These are phyloP conservation scores for Sungouiozyma intestinalis DNA, from an alignment of 805 yeast genomes.

Conservation along the genomic window DNA sequence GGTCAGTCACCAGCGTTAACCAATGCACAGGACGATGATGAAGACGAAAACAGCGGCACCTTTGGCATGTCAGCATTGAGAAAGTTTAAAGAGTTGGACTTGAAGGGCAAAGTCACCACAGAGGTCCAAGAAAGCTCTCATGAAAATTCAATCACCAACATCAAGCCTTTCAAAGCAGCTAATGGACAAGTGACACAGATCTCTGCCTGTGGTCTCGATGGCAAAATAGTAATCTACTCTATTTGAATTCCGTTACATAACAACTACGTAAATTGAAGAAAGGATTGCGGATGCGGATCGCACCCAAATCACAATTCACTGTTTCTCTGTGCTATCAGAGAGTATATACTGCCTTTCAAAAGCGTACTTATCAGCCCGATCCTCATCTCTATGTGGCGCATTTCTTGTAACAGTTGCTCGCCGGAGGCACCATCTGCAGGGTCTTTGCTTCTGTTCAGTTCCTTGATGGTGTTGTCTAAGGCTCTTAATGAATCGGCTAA, in stretches of 20 bases:
- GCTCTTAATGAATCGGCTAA: slow-evolving; percentile 21
- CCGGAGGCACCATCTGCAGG: slow-evolving; percentile 10
- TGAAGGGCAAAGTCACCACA: slow-evolving; percentile 67
- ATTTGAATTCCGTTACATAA: slow-evolving; percentile 30
- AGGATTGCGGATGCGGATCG: neutral
- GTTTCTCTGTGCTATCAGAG: slow-evolving; percentile 31
- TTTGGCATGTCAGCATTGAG: slow-evolving; percentile 69
- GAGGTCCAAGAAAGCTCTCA: slow-evolving; percentile 59
- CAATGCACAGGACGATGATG: slow-evolving; percentile 36
- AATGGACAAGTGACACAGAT: slow-evolving; percentile 47
- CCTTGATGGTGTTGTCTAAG: slow-evolving; percentile 21
- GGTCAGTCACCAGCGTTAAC: slow-evolving; percentile 5
- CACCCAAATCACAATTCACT: neutral
- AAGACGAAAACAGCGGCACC: slow-evolving; percentile 39
- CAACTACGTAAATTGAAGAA: too few species aligned
- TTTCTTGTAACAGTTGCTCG: slow-evolving; percentile 36
- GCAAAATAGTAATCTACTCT: slow-evolving; percentile 73
- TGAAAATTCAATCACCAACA: slow-evolving; percentile 75
- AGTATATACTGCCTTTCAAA: slow-evolving; percentile 62
- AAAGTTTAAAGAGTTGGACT: slow-evolving; percentile 91
- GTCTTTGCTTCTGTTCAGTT: slow-evolving; percentile 9
- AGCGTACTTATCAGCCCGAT: slow-evolving; percentile 55
- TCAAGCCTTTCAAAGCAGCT: slow-evolving; percentile 41
- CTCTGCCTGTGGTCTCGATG: slow-evolving; percentile 81
- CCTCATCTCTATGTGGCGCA: slow-evolving; percentile 53